These are phyloP conservation scores for Ceratocystis cubensis DNA, from an alignment of 2,329 filamentous ascomycete species.

Conservation along the genomic window DNA sequence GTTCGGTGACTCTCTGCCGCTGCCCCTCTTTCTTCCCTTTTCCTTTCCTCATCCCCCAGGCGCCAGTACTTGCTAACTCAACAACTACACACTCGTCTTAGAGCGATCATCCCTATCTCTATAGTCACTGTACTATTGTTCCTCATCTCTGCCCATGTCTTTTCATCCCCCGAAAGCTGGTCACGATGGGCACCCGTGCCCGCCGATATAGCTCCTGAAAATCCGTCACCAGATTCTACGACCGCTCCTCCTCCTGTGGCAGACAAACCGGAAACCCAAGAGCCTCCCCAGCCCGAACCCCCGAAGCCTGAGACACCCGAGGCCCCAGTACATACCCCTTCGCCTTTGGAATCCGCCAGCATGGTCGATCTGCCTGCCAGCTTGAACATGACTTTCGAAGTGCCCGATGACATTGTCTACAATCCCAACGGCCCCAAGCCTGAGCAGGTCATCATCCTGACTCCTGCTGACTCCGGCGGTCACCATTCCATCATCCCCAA, in stretches of 20 bases:
- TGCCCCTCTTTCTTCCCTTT: neutral
- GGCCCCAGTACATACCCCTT: constrained; percentile 4
- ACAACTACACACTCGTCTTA: neutral
- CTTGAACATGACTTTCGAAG: constrained; percentile 18
- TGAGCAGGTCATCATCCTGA: constrained; percentile 18
- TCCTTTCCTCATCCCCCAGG: neutral
- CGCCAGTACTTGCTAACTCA: neutral
- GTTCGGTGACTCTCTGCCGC: neutral
- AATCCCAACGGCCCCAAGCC: constrained; percentile 18
- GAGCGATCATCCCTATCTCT: constrained; percentile 16
- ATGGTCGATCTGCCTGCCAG: constrained; percentile 6
- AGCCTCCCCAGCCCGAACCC: neutral
- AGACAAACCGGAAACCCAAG: neutral
- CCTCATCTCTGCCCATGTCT: constrained; percentile 19
- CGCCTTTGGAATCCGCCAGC: constrained; percentile 15
- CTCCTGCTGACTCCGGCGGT: constrained; percentile 19
- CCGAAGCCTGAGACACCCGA: neutral
- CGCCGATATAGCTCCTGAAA: constrained; percentile 6
- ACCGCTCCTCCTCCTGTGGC: neutral
- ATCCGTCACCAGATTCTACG: neutral
- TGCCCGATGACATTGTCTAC: constrained; percentile 19
- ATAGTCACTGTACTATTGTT: constrained; percentile 19
- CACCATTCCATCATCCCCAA: constrained; percentile 19
- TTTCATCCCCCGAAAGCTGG: constrained; percentile 18
- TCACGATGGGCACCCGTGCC: constrained; percentile 15